Conservation (phyloP, 305 asterid species). For the Fraxinus dipetala region DNA sequence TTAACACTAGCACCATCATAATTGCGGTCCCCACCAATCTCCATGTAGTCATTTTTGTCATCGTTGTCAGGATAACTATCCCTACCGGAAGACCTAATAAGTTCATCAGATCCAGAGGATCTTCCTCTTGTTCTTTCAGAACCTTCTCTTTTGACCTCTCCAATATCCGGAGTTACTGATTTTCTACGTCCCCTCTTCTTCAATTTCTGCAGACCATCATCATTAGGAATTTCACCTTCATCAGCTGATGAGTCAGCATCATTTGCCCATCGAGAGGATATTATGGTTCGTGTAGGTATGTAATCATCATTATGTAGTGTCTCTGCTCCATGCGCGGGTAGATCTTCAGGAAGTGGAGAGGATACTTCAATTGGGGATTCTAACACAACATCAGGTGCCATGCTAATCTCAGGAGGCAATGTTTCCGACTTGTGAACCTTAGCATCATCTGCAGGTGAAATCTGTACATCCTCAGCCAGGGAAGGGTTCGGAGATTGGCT, state of each 20-base stretch:
- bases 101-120: conserved; percentile 55
- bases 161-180: conserved; percentile 49
- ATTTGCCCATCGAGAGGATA: conserved; percentile 84
- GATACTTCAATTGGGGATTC: conserved; percentile 33
- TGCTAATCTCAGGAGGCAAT: conserved; percentile 29
- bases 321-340: conserved; percentile 20
- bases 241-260: conserved; percentile 69
- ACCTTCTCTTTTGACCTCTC: conserved; percentile 50
- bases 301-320: conserved; percentile 44
- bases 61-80: conserved; percentile 47
- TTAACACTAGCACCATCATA: conserved; percentile 38
- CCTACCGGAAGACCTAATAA: conserved; percentile 59
- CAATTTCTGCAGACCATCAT: conserved; percentile 35
- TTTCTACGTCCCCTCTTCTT: conserved; percentile 37
- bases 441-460: conserved; percentile 27
- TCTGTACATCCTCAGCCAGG: conserved; percentile 27
- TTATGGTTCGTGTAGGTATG: conserved; percentile 46
- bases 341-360: conserved; percentile 33
- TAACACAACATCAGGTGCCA: conserved; percentile 24
- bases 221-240: conserved; percentile 68
- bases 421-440: conserved; percentile 27
- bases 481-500: conserved; percentile 21
- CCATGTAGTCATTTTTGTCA: conserved; percentile 46
- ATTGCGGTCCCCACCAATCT: conserved; percentile 39
- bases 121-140: conserved; percentile 47